Evolutionary conservation across 441 rosid species (phyloP).

Genomic region (Kokia cookei): DNA sequence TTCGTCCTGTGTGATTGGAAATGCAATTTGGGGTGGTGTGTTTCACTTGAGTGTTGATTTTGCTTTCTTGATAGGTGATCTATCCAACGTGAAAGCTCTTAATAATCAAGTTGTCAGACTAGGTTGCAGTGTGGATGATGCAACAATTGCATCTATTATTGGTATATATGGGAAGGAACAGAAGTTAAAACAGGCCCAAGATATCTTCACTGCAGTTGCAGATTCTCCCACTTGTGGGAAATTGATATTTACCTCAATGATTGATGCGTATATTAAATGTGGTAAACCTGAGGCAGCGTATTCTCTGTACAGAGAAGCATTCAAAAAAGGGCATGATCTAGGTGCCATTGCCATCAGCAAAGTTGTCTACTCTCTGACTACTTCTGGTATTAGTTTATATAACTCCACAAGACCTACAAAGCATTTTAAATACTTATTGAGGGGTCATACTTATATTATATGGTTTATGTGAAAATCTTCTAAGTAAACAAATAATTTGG

Average conservation of each 20-base stretch:
- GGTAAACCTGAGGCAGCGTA: constrained; percentile 57
- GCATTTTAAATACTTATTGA: background rate
- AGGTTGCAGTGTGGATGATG: constrained; percentile 44
- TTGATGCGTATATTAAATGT: constrained; percentile 59
- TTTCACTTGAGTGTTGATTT: constrained; percentile 13
- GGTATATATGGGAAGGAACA: constrained; percentile 47
- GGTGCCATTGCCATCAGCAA: constrained; percentile 62
- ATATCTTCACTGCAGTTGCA: constrained; percentile 37
- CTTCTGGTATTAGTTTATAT: constrained; percentile 38
- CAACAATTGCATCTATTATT: constrained; percentile 48
- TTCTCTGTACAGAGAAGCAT: constrained; percentile 50
- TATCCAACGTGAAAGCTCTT: constrained; percentile 39
- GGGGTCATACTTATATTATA: background rate
- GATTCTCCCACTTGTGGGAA: constrained; percentile 39
- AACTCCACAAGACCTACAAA: background rate
- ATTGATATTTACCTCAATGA: constrained; percentile 51
- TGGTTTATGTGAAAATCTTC: background rate
- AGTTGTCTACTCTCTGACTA: constrained; percentile 65
- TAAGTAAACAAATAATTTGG: background rate
- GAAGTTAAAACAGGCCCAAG: constrained; percentile 48
- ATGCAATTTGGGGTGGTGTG: background rate
- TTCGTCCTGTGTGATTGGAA: background rate
- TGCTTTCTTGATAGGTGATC: constrained; percentile 41
- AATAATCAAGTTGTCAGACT: constrained; percentile 34
- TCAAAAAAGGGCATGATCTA: constrained; percentile 31